Percentiles rank a stretch among this genome's conserved stretches.
Evolutionary conservation across 371 early-diverging fungal genomes (phyloP).

Genomic region (Saksenaea vasiformis): DNA sequence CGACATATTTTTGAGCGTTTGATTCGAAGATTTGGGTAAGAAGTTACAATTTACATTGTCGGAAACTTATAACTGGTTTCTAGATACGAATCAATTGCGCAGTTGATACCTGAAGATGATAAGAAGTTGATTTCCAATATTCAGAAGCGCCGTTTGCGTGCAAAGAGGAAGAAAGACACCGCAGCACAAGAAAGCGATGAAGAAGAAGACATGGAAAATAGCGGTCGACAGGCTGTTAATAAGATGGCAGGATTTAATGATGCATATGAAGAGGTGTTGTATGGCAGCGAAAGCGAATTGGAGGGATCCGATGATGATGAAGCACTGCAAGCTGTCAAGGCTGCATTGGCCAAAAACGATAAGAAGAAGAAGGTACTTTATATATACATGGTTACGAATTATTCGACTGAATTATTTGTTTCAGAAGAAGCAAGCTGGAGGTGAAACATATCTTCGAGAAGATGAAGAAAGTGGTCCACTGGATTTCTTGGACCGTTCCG

Average conservation of each 20-base stretch:
- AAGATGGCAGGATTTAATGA: slow-evolving; percentile 60
- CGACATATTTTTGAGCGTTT: slow-evolving; percentile 94
- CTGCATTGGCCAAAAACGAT: slow-evolving; percentile 31
- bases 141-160: slow-evolving; percentile 85
- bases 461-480: slow-evolving; percentile 78
- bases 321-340: slow-evolving; percentile 29
- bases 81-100: slow-evolving; percentile 71
- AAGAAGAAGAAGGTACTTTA: slow-evolving; percentile 38
- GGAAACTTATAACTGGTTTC: background rate
- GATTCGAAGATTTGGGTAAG: slow-evolving; percentile 74
- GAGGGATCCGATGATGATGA: slow-evolving; percentile 69
- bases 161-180: slow-evolving; percentile 75
- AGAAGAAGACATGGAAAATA: slow-evolving; percentile 47
- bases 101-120: slow-evolving; percentile 87
- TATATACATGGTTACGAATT: background rate
- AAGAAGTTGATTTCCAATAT: slow-evolving; percentile 89
- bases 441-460: slow-evolving; percentile 72
- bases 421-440: slow-evolving; percentile 20
- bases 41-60: background rate
- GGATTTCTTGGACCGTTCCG: slow-evolving; percentile 90
- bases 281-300: slow-evolving; percentile 90
- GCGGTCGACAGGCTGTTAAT: slow-evolving; percentile 41
- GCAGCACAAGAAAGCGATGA: slow-evolving; percentile 49
- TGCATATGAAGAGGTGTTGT: slow-evolving; percentile 88
- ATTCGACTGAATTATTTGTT: background rate